Evolutionary conservation across 345 rosid genomes (phyloP).

Genomic region (Euphorbia peplus): DNA sequence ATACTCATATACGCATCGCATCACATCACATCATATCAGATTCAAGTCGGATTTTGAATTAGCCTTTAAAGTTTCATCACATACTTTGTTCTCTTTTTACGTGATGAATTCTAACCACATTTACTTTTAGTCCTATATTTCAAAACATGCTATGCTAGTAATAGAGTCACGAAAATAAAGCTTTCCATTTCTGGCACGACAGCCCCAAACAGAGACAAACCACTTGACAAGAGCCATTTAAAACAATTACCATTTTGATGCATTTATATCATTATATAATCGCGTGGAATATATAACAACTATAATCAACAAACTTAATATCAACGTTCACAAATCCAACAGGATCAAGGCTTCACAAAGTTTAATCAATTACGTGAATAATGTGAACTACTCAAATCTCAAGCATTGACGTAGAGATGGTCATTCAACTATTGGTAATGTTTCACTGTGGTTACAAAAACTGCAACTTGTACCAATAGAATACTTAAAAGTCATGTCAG

Average conservation of each 20-base stretch:
- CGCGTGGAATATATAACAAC: no score
- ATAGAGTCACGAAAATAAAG: background rate
- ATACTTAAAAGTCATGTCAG: no score
- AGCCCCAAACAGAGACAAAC: no score
- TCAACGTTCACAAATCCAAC: background rate
- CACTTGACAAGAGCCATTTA: no score
- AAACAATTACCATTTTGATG: no score
- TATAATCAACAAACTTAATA: background rate
- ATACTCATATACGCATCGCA: no score
- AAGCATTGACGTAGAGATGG: background rate
- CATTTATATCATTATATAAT: no score
- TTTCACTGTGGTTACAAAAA: no score
- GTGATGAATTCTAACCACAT: no score
- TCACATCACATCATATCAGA: background rate
- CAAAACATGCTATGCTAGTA: background rate
- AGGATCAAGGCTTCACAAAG: background rate
- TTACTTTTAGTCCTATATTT: background rate
- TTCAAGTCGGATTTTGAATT: background rate
- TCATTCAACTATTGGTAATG: no score
- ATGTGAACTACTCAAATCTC: background rate
- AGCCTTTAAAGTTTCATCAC: background rate
- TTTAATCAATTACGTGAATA: background rate
- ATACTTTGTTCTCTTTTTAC: background rate
- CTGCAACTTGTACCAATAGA: no score
- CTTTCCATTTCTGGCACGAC: no score